Percentiles rank a stretch among this genome's conserved stretches.
These are phyloP conservation scores for Crataegus laevigata DNA, from an alignment of 306 rosid genomes.

Conservation along the genomic window DNA sequence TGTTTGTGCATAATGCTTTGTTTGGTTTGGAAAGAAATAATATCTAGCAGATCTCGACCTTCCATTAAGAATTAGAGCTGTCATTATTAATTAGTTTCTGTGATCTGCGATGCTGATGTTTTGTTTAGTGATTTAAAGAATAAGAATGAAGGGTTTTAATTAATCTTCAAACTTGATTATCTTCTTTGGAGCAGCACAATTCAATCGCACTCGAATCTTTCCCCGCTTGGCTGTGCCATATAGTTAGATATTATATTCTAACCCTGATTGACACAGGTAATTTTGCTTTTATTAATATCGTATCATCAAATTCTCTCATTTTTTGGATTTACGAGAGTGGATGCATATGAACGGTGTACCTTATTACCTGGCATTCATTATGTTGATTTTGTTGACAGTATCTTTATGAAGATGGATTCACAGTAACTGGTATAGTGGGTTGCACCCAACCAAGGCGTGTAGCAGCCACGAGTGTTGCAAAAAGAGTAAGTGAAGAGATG, in stretches of 20 bases:
- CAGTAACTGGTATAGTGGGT: slow-evolving; percentile 67
- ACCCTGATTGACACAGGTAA: slow-evolving; percentile 91
- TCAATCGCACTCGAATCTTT: too few relatives aligned
- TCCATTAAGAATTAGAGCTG: neutral
- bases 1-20: neutral
- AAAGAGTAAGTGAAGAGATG: slow-evolving; percentile 99
- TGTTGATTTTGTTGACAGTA: slow-evolving; percentile 51
- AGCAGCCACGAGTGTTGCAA: slow-evolving; percentile 99
- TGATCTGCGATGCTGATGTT: neutral
- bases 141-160: too few relatives aligned
- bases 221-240: too few relatives aligned
- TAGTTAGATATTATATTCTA: too few relatives aligned
- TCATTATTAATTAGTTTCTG: neutral
- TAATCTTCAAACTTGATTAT: too few relatives aligned
- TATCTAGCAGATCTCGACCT: neutral
- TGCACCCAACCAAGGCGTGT: slow-evolving; percentile 99
- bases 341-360: neutral
- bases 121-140: neutral
- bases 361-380: slow-evolving; percentile 7
- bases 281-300: slow-evolving; percentile 5
- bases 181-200: too few relatives aligned
- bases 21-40: neutral
- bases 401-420: slow-evolving; percentile 89
- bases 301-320: neutral
- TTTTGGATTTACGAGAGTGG: neutral